Evolutionary conservation across 78 protist species (phyloP).

Genomic region (Dictyostelium firmibasis): DNA sequence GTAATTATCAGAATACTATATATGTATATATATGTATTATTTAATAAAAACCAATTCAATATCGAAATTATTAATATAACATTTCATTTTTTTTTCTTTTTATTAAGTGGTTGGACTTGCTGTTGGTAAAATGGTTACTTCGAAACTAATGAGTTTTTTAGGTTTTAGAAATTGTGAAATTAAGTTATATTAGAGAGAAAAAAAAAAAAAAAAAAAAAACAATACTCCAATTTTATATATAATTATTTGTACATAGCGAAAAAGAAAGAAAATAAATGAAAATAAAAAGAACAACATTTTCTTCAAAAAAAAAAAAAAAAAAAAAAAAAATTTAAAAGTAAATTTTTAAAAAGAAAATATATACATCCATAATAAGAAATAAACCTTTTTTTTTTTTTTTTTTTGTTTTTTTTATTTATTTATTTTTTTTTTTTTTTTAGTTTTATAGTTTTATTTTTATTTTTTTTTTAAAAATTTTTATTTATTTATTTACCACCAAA

Average conservation of each 20-base stretch:
- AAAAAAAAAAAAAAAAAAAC: neutral
- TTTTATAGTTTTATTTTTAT: neutral
- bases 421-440: neutral
- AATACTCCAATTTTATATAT: neutral
- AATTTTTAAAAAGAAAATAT: too few relatives aligned
- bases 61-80: too few relatives aligned
- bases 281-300: neutral
- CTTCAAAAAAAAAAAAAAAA: neutral
- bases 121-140: neutral
- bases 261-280: neutral
- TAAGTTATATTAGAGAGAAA: neutral
- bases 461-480: neutral
- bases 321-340: too few relatives aligned
- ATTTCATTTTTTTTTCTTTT: neutral
- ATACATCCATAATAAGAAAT: too few relatives aligned
- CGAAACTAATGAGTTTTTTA: neutral
- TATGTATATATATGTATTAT: neutral
- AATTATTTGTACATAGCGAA: neutral
- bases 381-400: too few relatives aligned
- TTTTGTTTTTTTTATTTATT: too few relatives aligned
- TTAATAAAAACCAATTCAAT: too few relatives aligned
- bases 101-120: neutral
- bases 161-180: neutral
- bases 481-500: neutral
- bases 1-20: neutral